Evolutionary conservation across 1,284 basidiomycete genomes (phyloP), one percentile per base, ranked within the genome.

Genomic region (Irpex rosettiformis): DNA sequence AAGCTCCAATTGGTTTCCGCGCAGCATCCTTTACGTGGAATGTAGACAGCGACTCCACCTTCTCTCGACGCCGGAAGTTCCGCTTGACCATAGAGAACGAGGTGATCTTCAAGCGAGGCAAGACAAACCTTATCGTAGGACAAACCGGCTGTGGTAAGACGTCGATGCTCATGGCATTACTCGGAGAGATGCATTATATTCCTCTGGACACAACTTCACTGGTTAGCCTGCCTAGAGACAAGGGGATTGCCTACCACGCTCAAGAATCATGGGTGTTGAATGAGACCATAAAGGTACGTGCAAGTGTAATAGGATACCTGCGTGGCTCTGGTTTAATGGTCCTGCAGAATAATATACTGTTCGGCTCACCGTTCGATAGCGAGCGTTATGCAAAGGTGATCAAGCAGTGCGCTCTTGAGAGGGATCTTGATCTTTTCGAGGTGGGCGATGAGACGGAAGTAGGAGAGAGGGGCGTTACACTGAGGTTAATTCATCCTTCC

Each of bases 231-330:
- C 88, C 88, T 10, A 77, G 88, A 4, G 70, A 75, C 1, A 79
- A 80, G 10, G 88, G 88, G 10, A 80, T 91, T 3, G 83, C 85
- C 0, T 91, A 88, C 70, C 85, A 86, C 5, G 84, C 87, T 1
- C 89, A 92, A 69, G 87, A 90, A 66, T 84, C 86, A 3, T 92
- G 89, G 88, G 84, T 85, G 3, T 76, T 79, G 60, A 85, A 83
- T 62, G 75, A 74, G 61, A 80, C 77, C 1, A 77, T 79, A 58
- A 72, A 72, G 60, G 75, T 74, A 56, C 53, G 66, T 56, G 7
- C 25, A 3, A 18, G 13, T 11, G 4, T 1, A 28, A 5, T 21
- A 4, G 5, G 1, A 28, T 18, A 48, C 6, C 6, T 40, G 1
- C 2, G 16, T 13, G 11, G 24, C 5, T 24, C 24, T 8, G 13